Evolutionary conservation across 2,329 filamentous ascomycete species (phyloP), one percentile per base, ranked within the genome.

Genomic region (Fusarium metavorans): DNA sequence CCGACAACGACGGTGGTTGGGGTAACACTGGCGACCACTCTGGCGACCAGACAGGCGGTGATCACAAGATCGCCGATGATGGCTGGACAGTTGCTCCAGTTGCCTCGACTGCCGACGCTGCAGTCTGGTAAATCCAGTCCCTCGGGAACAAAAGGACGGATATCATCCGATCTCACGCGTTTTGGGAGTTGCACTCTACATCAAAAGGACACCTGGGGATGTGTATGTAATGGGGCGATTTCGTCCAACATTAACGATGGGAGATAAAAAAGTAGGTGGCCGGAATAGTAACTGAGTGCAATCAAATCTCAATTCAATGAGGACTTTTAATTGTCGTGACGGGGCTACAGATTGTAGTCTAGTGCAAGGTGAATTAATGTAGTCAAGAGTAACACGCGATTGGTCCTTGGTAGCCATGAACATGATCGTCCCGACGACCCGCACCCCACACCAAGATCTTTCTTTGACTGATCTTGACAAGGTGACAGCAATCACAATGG

Each of bases 351-450:
- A 20, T 61, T 25, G 37, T 8, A 20, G 14, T 34, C 45, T 50
- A 50, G 25, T 50, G 10, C 45, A 32, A 4, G 13, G 18, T 52
- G 48, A 30, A 52, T 25, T 32, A 52, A 52, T 10, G 18, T 23
- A 7, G 37, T 63, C n/a, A 43, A 50, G 67, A 68, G 68, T 73
- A 72, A 77, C 71, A 74, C 63, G 72, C 70, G 35, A 75, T 76
- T 77, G 67, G 76, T 50, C 56, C 35, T 48, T 32, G 18, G 64
- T 59, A 25, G 56, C 20, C 57, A n/a, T 41, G 30, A 60, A 48
- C 60, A 45, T 62, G 13, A 35, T 68, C n/a, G 32, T 39, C 45
- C 45, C 50, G 35, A 57, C 10, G 32, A 43, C 20, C 48, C 50
- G 58, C 66, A 68, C 72, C 70, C 73, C 73, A 63, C 73, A n/a